These are phyloP conservation scores for Trichoderma atroviride DNA, from an alignment of 2,329 filamentous ascomycete species.

Conservation along the genomic window DNA sequence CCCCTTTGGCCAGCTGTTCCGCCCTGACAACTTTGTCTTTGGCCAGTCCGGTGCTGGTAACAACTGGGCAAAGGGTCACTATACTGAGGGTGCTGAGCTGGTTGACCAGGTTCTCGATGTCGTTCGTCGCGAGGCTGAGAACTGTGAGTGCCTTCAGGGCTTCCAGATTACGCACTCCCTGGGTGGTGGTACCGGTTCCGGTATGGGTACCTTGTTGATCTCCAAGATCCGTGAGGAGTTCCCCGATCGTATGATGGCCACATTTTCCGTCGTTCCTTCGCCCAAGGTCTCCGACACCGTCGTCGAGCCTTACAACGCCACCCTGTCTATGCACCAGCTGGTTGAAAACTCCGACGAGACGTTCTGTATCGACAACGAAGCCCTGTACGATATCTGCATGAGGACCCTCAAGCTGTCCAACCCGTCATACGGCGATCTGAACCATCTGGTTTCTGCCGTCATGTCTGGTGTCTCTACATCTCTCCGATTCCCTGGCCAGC, in stretches of 20 bases:
- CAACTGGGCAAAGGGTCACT: constrained; percentile 99
- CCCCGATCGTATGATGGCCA: constrained; percentile 99
- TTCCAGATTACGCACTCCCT: constrained; percentile 99
- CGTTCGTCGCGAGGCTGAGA: constrained; percentile 96
- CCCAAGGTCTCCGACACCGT: constrained; percentile 99
- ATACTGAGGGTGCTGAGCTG: constrained; percentile 98
- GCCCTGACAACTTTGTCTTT: constrained; percentile 99
- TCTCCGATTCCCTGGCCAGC: constrained; percentile 97
- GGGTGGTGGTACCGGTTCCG: constrained; percentile 98
- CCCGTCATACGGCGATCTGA: constrained; percentile 97
- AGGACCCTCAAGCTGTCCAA: constrained; percentile 98
- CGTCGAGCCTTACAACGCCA: constrained; percentile 99
- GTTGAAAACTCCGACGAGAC: constrained; percentile 99
- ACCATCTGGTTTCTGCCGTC: constrained; percentile 98
- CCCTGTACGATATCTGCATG: constrained; percentile 99
- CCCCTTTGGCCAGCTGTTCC: constrained; percentile 98
- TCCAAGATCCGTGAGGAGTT: constrained; percentile 99
- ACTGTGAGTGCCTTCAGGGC: constrained; percentile 97
- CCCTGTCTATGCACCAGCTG: constrained; percentile 96
- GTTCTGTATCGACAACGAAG: constrained; percentile 99
- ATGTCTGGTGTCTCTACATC: constrained; percentile 99
- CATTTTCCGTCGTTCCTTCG: constrained; percentile 96
- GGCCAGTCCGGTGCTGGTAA: constrained; percentile 99
- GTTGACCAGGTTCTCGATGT: constrained; percentile 98
- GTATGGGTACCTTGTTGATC: constrained; percentile 99